Percentiles rank a stretch among this genome's conserved stretches.
These are phyloP conservation scores for Penicillium roqueforti DNA, from an alignment of 495 filamentous ascomycete species.

Conservation along the genomic window DNA sequence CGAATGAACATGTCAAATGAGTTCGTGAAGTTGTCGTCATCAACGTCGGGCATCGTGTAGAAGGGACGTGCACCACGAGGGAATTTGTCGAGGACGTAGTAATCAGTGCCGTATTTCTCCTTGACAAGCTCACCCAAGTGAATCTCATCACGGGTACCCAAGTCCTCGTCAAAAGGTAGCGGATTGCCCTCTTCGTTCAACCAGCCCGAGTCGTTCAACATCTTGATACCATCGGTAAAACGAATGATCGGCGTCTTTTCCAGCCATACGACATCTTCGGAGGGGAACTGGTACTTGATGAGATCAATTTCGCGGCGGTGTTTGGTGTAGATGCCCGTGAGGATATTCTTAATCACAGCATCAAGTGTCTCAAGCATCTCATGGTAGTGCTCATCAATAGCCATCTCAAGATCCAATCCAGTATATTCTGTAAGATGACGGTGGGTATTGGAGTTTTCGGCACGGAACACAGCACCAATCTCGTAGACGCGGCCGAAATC, in stretches of 20 bases:
- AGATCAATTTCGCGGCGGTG: slow-evolving; percentile 65
- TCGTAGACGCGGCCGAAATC: slow-evolving; percentile 86
- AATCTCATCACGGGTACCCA: slow-evolving; percentile 83
- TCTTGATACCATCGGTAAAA: slow-evolving; percentile 72
- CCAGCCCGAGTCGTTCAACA: slow-evolving; percentile 81
- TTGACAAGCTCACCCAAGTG: slow-evolving; percentile 76
- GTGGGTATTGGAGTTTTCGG: slow-evolving; percentile 92
- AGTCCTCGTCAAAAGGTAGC: slow-evolving; percentile 67
- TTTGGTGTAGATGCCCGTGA: slow-evolving; percentile 62
- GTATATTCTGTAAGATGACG: slow-evolving; percentile 96
- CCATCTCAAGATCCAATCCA: slow-evolving; percentile 94
- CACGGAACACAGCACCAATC: slow-evolving; percentile 85
- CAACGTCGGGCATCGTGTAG: slow-evolving; percentile 87
- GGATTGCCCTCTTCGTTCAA: slow-evolving; percentile 67
- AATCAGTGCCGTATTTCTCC: slow-evolving; percentile 83
- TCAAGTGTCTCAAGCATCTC: slow-evolving; percentile 78
- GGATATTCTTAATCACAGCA: slow-evolving; percentile 74
- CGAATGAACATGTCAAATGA: slow-evolving; percentile 95
- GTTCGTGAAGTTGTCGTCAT: slow-evolving; percentile 71
- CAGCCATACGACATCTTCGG: slow-evolving; percentile 71
- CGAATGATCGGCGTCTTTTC: slow-evolving; percentile 77
- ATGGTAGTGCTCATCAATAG: slow-evolving; percentile 83
- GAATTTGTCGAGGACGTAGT: slow-evolving; percentile 95
- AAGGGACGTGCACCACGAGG: slow-evolving; percentile 79
- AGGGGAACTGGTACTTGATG: slow-evolving; percentile 61